phyloP scores from a whole-genome alignment of 805 yeast species.

The Suhomyces sp. region DNA sequence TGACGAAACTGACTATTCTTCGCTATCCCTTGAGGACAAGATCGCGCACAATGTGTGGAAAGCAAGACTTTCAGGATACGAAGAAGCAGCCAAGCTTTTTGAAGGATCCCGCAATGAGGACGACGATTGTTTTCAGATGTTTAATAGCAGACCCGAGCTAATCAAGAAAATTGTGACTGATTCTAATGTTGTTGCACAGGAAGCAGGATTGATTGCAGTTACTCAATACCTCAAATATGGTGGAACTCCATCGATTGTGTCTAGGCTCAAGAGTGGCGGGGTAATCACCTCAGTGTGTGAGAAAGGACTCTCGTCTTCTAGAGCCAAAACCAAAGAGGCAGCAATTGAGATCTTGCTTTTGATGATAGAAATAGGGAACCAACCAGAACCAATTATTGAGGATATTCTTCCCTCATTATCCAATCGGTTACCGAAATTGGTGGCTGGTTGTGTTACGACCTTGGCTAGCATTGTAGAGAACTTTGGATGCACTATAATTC shows the following conservation, averaged over 20 bases:
- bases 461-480: slow-evolving; percentile 51
- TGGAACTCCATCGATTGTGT: slow-evolving; percentile 39
- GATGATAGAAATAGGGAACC: slow-evolving; percentile 59
- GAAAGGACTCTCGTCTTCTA: slow-evolving; percentile 73
- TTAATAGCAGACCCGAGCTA: slow-evolving; percentile 50
- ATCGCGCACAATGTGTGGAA: slow-evolving; percentile 63
- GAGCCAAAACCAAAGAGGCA: slow-evolving; percentile 69
- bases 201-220: slow-evolving; percentile 64
- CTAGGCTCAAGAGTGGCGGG: slow-evolving; percentile 37
- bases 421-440: slow-evolving; percentile 73
- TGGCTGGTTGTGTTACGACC: slow-evolving; percentile 62
- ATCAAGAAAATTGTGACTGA: slow-evolving; percentile 66
- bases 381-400: slow-evolving; percentile 65
- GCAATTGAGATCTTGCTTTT: slow-evolving; percentile 60
- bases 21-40: slow-evolving; percentile 64
- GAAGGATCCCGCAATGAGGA: slow-evolving; percentile 50
- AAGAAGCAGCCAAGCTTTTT: slow-evolving; percentile 55
- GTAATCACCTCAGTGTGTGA: slow-evolving; percentile 61
- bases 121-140: slow-evolving; percentile 54
- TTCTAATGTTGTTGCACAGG: slow-evolving; percentile 88
- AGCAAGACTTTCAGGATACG: slow-evolving; percentile 77
- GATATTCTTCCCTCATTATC: slow-evolving; percentile 58
- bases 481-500: slow-evolving; percentile 63
- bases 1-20: slow-evolving; percentile 57
- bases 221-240: slow-evolving; percentile 55